A percentile compares a stretch with the other conserved stretches of the same genome.
Conservation (phyloP, 768 basidiomycete species). For the Amanita pseudoporphyria region DNA sequence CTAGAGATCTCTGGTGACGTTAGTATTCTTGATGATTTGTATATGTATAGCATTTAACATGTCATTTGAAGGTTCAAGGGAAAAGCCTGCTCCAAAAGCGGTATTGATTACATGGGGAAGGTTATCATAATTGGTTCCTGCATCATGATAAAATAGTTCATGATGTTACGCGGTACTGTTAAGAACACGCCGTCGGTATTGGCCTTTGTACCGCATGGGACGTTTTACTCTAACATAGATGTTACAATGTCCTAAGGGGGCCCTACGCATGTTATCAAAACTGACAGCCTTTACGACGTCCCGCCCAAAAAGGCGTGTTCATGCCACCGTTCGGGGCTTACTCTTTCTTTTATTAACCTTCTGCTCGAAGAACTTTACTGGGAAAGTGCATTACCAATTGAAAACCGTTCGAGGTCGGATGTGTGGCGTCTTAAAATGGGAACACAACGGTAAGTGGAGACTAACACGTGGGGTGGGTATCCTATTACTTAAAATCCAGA, state of each 20-base stretch:
- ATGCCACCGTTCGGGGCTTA: background rate
- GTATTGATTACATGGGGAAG: conserved; percentile 42
- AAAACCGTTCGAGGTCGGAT: no score
- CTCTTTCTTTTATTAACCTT: background rate
- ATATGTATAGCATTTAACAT: background rate
- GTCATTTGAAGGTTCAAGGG: conserved; percentile 35
- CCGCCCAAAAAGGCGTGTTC: conserved; percentile 16
- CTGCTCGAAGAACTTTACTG: conserved; percentile 24
- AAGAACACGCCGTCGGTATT: conserved; percentile 6
- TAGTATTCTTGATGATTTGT: background rate
- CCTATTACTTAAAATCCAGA: no score
- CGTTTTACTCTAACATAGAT: background rate
- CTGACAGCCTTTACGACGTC: conserved; percentile 17
- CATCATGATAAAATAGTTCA: conserved; percentile 25
- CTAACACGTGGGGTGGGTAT: no score
- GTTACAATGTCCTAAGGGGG: conserved; percentile 4
- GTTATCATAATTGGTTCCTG: conserved; percentile 63
- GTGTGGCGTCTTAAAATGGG: no score
- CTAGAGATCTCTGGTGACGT: conserved; percentile 37
- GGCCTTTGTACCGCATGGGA: background rate
- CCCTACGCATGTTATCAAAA: background rate
- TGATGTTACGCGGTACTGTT: conserved; percentile 30
- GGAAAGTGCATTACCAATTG: conserved; percentile 36
- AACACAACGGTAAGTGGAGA: no score
- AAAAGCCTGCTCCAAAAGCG: conserved; percentile 33